A percentile compares a stretch with the other conserved stretches of the same genome.
These are phyloP conservation scores for Trichosporon inkin DNA, from an alignment of 1,284 basidiomycete species.

Conservation along the genomic window DNA sequence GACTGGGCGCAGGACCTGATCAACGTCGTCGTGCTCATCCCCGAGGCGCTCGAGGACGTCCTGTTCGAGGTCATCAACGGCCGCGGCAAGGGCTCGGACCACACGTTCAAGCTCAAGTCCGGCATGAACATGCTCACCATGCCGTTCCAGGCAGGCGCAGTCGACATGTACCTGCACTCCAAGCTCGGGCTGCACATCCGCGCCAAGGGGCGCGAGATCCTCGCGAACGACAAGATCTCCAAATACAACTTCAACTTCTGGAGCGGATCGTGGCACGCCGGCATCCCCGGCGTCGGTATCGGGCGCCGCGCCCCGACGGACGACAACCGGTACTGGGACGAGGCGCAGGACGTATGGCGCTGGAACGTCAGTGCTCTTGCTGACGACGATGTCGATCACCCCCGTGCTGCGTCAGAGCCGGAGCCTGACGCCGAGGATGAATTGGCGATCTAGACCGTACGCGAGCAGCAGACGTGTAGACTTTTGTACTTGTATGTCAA, in stretches of 20 bases:
- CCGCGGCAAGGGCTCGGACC: background rate
- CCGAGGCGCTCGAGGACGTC: conserved; percentile 15
- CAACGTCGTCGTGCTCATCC: conserved; percentile 35
- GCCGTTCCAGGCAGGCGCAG: conserved; percentile 38
- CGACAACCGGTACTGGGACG: conserved; percentile 1
- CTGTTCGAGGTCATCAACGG: conserved; percentile 26
- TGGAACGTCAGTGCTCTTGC: background rate
- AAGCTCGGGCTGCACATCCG: conserved; percentile 25
- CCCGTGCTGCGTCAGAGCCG: background rate
- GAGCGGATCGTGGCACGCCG: conserved; percentile 34
- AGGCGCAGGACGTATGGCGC: background rate
- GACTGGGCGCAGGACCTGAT: conserved; percentile 49
- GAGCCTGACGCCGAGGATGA: background rate
- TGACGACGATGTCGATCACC: background rate
- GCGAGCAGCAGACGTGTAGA: background rate
- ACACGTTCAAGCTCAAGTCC: conserved; percentile 11
- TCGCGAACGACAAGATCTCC: background rate
- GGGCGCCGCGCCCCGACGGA: background rate
- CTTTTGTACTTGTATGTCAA: background rate
- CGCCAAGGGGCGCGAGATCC: conserved; percentile 33
- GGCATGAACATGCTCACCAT: conserved; percentile 32
- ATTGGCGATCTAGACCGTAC: background rate
- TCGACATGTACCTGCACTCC: conserved; percentile 31
- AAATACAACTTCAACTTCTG: conserved; percentile 50
- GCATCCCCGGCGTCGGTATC: background rate